These are phyloP conservation scores for Paramarasmius palmivorus DNA, from an alignment of 1,284 basidiomycete species.

Conservation along the genomic window DNA sequence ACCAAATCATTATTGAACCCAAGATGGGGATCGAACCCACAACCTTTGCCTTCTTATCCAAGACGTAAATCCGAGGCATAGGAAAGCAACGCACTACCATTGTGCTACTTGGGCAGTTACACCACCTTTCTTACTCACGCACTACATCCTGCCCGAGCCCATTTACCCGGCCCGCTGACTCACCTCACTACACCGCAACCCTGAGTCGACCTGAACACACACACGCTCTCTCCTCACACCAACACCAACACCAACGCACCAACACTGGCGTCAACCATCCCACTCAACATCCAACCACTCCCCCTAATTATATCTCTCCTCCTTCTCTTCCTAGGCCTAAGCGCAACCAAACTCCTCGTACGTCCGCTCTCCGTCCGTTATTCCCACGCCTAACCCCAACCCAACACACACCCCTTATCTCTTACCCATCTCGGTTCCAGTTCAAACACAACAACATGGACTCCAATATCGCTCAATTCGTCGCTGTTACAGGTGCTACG, in stretches of 20 bases:
- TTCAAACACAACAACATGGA: constrained; percentile 33
- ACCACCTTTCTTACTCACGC: no score
- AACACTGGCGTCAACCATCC: neutral
- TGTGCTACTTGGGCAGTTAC: constrained; percentile 2
- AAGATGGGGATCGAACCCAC: constrained; percentile 11
- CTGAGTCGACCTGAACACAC: no score
- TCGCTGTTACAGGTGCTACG: constrained; percentile 66
- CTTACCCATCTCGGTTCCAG: neutral
- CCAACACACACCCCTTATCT: neutral
- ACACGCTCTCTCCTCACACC: neutral
- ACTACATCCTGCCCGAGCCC: no score
- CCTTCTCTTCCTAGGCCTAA: neutral
- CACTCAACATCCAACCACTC: neutral
- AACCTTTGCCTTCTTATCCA: constrained; percentile 7
- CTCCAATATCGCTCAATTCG: constrained; percentile 59
- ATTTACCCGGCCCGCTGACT: no score
- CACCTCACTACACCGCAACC: no score
- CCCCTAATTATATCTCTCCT: neutral
- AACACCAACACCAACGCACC: neutral
- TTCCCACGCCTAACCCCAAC: neutral
- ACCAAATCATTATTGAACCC: neutral
- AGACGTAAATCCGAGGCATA: neutral
- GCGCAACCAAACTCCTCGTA: no score
- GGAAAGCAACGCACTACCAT: constrained; percentile 12
- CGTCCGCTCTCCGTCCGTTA: neutral